These are phyloP conservation scores for Allium sativum DNA, from an alignment of 106 monocot genomes.

Conservation along the genomic window DNA sequence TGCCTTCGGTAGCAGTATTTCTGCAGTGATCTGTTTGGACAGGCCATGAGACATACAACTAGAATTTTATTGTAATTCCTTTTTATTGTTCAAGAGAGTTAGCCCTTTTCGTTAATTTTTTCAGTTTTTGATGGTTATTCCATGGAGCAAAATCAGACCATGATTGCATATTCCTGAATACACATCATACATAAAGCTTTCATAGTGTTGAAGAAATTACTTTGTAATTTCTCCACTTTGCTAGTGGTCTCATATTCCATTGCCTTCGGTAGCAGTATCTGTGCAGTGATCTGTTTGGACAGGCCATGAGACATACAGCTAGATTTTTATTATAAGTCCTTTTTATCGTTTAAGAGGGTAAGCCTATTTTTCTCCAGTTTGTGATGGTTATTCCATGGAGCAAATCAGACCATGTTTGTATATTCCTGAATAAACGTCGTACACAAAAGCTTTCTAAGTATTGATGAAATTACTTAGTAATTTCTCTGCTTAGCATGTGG, in stretches of 20 bases:
- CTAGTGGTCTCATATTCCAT: too few relatives aligned
- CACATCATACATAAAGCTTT: background rate
- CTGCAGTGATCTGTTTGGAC: too few relatives aligned
- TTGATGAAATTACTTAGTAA: background rate
- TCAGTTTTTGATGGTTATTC: too few relatives aligned
- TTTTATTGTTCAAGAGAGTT: too few relatives aligned
- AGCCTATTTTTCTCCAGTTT: too few relatives aligned
- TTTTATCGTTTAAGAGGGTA: too few relatives aligned
- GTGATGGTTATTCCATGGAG: background rate
- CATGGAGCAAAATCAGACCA: background rate
- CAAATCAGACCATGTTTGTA: slow-evolving; percentile 1
- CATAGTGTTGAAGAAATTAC: background rate
- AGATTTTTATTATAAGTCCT: background rate
- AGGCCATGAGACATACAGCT: slow-evolving; percentile 15
- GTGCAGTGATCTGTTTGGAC: slow-evolving; percentile 15
- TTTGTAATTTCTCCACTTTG: background rate
- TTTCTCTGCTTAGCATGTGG: too few relatives aligned
- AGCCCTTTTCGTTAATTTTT: background rate
- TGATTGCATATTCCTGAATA: slow-evolving; percentile 7
- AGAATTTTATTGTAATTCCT: too few relatives aligned
- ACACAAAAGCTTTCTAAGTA: background rate
- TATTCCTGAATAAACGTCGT: slow-evolving; percentile 3
- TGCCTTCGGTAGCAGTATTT: too few relatives aligned
- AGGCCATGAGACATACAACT: too few relatives aligned
- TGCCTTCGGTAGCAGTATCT: slow-evolving; percentile 7